Conservation (phyloP, 345 rosid species). For the Camelina laxa region DNA sequence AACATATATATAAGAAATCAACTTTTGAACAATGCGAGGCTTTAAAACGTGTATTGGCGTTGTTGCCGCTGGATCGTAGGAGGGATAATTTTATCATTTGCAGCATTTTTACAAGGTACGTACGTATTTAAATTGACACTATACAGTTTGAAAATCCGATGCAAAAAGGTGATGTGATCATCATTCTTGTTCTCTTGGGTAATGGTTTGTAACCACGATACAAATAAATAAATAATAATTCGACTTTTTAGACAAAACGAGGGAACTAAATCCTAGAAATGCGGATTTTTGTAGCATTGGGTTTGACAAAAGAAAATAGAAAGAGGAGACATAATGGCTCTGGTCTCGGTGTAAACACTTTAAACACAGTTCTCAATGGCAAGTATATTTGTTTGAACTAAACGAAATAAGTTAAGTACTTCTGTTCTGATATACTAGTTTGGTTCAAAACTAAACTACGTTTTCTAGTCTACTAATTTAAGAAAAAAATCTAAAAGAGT, state of each 20-base stretch:
- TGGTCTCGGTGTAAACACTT: conserved; percentile 44
- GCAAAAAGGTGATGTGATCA: conserved; percentile 10
- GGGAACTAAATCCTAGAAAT: conserved; percentile 41
- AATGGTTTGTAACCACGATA: conserved; percentile 19
- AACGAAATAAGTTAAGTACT: background rate
- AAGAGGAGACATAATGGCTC: conserved; percentile 44
- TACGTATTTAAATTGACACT: background rate
- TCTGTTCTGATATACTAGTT: background rate
- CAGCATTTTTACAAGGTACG: background rate
- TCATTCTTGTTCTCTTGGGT: conserved; percentile 21
- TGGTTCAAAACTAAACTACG: background rate
- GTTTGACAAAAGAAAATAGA: conserved; percentile 13
- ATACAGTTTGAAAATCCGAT: background rate
- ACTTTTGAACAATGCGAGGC: background rate
- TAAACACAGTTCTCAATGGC: conserved; percentile 9
- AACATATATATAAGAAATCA: background rate
- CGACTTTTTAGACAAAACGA: conserved; percentile 21
- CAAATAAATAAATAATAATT: background rate
- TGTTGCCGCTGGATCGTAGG: background rate
- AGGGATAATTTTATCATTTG: background rate
- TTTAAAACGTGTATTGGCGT: background rate
- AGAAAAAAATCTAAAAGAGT: background rate
- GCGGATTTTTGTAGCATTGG: conserved; percentile 35
- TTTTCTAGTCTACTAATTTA: background rate
- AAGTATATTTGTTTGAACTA: background rate